Evolutionary conservation across 192 early-diverging fungal species (phyloP).

Genomic region (Backusella tarrabulga): DNA sequence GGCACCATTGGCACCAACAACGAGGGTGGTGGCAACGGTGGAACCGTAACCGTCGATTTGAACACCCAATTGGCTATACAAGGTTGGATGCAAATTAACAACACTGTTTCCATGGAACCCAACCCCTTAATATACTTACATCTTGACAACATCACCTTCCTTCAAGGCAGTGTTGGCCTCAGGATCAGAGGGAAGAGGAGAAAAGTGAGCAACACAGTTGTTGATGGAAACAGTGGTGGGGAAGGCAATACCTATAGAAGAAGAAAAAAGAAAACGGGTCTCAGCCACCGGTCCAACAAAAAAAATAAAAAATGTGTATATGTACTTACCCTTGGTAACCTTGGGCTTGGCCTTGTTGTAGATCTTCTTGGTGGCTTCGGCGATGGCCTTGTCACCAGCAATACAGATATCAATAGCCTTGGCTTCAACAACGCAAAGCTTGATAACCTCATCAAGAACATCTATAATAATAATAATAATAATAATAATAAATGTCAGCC

Average conservation of each 20-base stretch:
- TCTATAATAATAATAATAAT: background rate
- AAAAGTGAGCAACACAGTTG: slow-evolving; percentile 81
- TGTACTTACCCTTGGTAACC: slow-evolving; percentile 24
- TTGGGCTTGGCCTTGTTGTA: slow-evolving; percentile 88
- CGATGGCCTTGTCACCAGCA: slow-evolving; percentile 83
- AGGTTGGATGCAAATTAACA: background rate
- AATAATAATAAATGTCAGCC: background rate
- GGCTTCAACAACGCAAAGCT: slow-evolving; percentile 72
- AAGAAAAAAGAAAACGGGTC: background rate
- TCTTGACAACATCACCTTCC: slow-evolving; percentile 85
- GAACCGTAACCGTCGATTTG: slow-evolving; percentile 93
- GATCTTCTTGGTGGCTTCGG: slow-evolving; percentile 73
- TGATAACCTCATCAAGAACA: slow-evolving; percentile 69
- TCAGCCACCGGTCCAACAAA: background rate
- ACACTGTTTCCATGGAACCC: no score
- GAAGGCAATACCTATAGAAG: slow-evolving; percentile 69
- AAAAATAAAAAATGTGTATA: no score
- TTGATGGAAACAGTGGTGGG: slow-evolving; percentile 87
- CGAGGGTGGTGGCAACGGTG: slow-evolving; percentile 77
- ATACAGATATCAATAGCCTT: slow-evolving; percentile 85
- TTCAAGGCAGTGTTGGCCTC: slow-evolving; percentile 59
- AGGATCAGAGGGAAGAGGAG: slow-evolving; percentile 74
- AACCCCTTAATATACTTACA: slow-evolving; percentile 50
- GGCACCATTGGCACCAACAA: slow-evolving; percentile 77
- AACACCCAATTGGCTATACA: slow-evolving; percentile 71